These are phyloP conservation scores for Pholiota adiposa DNA, from an alignment of 1,284 basidiomycete genomes.

Conservation along the genomic window DNA sequence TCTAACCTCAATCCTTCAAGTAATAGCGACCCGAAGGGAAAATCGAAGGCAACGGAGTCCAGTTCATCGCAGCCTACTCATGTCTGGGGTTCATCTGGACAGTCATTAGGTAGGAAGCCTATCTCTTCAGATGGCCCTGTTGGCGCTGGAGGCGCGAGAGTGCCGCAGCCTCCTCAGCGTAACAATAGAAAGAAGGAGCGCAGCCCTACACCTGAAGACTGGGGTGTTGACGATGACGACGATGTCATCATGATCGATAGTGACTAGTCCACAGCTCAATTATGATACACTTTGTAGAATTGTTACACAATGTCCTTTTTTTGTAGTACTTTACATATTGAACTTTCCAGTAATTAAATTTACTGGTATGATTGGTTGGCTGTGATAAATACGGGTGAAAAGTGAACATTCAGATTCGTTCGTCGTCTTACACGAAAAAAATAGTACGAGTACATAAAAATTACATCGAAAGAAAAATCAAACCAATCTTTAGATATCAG, in stretches of 20 bases:
- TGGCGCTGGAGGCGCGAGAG: slow-evolving; percentile 56
- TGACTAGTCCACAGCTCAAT: slow-evolving; percentile 43
- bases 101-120: slow-evolving; percentile 51
- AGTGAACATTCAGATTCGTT: background rate
- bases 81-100: slow-evolving; percentile 60
- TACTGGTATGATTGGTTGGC: too few species aligned
- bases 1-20: slow-evolving; percentile 36
- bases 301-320: too few species aligned
- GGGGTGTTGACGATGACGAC: slow-evolving; percentile 78
- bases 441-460: too few species aligned
- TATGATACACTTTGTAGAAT: too few species aligned
- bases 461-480: too few species aligned
- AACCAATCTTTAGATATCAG: background rate
- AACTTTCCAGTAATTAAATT: too few species aligned
- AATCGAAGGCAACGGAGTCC: slow-evolving; percentile 48
- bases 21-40: slow-evolving; percentile 45
- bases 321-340: too few species aligned
- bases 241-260: slow-evolving; percentile 78
- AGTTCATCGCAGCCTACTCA: slow-evolving; percentile 28
- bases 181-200: slow-evolving; percentile 43
- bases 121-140: slow-evolving; percentile 42
- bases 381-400: background rate
- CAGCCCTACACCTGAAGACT: slow-evolving; percentile 72
- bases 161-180: slow-evolving; percentile 49
- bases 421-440: too few species aligned